Evolutionary conservation across 1,284 basidiomycete species (phyloP), one percentile per base, ranked within the genome.

Genomic region (Flammula alnicola): DNA sequence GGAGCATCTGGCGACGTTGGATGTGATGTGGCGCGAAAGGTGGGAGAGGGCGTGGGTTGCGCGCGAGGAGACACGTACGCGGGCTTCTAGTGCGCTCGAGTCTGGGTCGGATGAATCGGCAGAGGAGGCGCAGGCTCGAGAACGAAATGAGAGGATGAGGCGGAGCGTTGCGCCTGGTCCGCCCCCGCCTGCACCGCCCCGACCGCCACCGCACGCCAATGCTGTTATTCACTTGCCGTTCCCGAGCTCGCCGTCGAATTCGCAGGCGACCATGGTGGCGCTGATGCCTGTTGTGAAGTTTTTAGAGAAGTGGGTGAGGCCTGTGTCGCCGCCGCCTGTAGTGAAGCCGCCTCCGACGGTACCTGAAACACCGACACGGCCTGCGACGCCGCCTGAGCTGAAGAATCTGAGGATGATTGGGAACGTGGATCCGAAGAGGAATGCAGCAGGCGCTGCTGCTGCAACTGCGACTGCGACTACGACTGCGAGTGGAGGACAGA

Each of bases 221-320:
- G 76, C 84, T 3, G 79, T 91, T 30, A 77, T 91, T n/a, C 87
- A 90, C 57, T 67, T 88, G 4, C 80, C 85, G 8, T 86, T 88
- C 69, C 85, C 86, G 1, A 83, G 81, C 52, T 80, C 81, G 1
- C 84, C 84, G n/a, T 64, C 73, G 1, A 77, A 76, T 39, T 73
- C 76, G 0, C 65, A 74, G 32, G 63, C 67, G 19, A 78, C 78
- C 14, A 67, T 83, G 63, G 74, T 73, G 31, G 71, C 76, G 33
- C 65, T 88, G 20, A 67, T 84, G 46, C 77, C 81, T 11, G 75
- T 88, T 52, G 66, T 88, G 32, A 70, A 74, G 32, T 86, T 86
- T 65, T 64, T 88, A 49, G 80, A 86, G 68, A 74, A 75, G 42
- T 76, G 84, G 64, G 63, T 86, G 16, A 70, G 73, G 32, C 83